Base-by-base conservation (phyloP, 345 rosid genomes). In the Bretschneidera sinensis region DNA sequence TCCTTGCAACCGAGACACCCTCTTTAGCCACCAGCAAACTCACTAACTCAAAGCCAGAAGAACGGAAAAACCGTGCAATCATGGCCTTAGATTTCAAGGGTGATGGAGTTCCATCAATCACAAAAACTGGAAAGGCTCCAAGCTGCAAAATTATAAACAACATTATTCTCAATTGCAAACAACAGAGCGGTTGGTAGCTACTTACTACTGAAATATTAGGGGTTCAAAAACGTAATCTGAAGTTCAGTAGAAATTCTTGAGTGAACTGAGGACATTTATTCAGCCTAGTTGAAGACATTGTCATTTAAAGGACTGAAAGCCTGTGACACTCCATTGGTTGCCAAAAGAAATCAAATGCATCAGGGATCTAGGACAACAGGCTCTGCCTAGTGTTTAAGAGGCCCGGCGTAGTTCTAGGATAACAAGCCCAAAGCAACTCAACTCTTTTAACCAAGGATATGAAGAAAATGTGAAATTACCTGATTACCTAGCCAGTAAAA, bases 41-140 rank as follows among this genome's bases (percentile, higher is more conserved):
- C 7, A 83, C 73, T 51, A 66, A 24, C 55, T 81, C 87, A 25
- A 79, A 52, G 51, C 95, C 91, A 1, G 87, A 83, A 48, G 66
- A 81, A 19, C 87, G 81, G 65, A 71, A 78, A 73, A 77, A 88
- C 18, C 97, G 71, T 9, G 61, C 56, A 53, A 94, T 79, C 67
- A 96, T 84, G 0, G 91, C 85, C 55, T 68, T 79, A 48, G 89
- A 85, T 68, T 94, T 94, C 66, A 94, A 69, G 1, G 92, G 85
- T 9, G 97, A 90, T 2, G 97, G 96, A 43, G 87, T 79, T 61
- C 97, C 96, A 63, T 94, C 99, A 60, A 79, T 81, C 55, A 94
- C 86, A 76, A 94, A 94, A 16, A 88, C 82, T 3, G 92, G 97
- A 69, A 73, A 88, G 6, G 86, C 99, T 65, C 99, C 97, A 78